phyloP scores from a whole-genome alignment of 345 rosid genomes.

The Eucalyptus pauciflora region DNA sequence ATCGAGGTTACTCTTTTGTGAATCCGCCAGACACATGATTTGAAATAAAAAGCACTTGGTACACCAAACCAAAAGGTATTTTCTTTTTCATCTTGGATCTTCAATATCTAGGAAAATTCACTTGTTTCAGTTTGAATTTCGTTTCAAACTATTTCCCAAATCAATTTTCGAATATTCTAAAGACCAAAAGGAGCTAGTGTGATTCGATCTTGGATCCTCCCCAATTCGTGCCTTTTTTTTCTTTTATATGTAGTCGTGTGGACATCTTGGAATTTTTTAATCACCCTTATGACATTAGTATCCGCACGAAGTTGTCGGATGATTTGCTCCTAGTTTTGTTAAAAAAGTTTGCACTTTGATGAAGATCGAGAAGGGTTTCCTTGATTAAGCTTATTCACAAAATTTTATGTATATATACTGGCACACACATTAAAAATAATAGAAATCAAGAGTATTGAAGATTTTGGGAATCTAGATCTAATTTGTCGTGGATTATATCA shows the following conservation, averaged over 20 bases:
- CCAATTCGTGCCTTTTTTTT: neutral
- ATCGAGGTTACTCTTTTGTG: neutral
- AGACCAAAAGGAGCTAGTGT: neutral
- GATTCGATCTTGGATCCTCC: neutral
- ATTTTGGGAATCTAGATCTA: neutral
- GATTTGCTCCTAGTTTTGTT: neutral
- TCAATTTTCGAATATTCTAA: neutral
- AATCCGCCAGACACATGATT: rapidly evolving
- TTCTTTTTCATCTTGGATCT: neutral
- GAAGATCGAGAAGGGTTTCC: neutral
- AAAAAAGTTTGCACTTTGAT: neutral
- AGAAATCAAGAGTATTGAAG: neutral
- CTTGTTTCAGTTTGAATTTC: neutral
- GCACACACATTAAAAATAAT: neutral
- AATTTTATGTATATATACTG: neutral
- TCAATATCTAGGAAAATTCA: neutral
- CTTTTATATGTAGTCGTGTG: neutral
- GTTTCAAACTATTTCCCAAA: neutral
- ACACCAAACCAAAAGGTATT: neutral
- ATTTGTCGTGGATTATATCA: neutral
- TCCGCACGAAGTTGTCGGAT: neutral
- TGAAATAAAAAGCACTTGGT: neutral
- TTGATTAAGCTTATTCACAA: neutral
- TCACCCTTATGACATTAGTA: neutral
- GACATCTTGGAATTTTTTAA: neutral